These are phyloP conservation scores for Mercurialis annua DNA, from an alignment of 345 rosid species.

Conservation along the genomic window DNA sequence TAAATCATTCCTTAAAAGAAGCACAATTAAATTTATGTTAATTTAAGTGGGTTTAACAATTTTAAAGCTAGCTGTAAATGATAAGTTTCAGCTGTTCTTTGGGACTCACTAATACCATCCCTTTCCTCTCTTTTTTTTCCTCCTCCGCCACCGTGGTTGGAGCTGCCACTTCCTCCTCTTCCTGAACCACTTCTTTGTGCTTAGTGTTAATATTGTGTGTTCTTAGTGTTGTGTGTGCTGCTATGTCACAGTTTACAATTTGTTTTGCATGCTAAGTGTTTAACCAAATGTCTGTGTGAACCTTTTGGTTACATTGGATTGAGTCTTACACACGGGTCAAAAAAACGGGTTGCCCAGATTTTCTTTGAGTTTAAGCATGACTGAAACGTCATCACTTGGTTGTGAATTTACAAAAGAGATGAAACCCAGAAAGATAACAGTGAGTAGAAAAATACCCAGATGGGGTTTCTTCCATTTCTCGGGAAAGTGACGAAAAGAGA, in stretches of 20 bases:
- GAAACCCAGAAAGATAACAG: constrained; percentile 3
- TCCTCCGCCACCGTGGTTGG: constrained; percentile 36
- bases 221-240: no score
- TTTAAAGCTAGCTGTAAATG: constrained; percentile 62
- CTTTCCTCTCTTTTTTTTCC: constrained; percentile 12
- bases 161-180: constrained; percentile 30
- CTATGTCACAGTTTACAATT: no score
- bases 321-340: no score
- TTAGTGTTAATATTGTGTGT: no score
- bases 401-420: neutral
- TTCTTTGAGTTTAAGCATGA: constrained; percentile 22
- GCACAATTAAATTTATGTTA: neutral
- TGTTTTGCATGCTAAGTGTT: no score
- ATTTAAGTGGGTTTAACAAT: neutral
- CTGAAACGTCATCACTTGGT: constrained; percentile 18
- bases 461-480: constrained; percentile 3
- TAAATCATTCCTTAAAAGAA: neutral
- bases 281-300: no score
- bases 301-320: no score
- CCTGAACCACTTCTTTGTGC: constrained; percentile 27
- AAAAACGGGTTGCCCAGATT: constrained; percentile 11
- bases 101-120: constrained; percentile 25
- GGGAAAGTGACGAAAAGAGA: neutral
- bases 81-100: constrained; percentile 53
- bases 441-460: neutral